phyloP scores from a whole-genome alignment of 495 filamentous ascomycete species.

The Penicillium turbatum region DNA sequence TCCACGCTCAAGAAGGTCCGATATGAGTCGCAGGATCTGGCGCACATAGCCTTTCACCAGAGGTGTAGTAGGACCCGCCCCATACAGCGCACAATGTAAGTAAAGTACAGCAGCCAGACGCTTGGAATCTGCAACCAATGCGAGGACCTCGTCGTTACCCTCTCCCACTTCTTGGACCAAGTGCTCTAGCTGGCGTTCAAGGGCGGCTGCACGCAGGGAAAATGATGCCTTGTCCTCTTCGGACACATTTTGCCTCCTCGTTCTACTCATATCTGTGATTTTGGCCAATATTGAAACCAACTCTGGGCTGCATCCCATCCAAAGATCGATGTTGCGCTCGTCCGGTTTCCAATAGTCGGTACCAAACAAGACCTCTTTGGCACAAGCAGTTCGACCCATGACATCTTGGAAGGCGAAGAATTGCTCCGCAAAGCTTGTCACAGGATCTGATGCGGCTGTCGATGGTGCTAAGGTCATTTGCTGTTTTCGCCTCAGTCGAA shows the following conservation, averaged over 20 bases:
- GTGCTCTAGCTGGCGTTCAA: conserved; percentile 28
- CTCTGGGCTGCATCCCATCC: conserved; percentile 47
- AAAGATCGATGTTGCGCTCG: conserved; percentile 35
- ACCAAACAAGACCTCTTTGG: conserved; percentile 37
- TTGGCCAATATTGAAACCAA: conserved; percentile 38
- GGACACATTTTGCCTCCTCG: conserved; percentile 26
- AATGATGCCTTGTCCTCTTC: conserved; percentile 23
- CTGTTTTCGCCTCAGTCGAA: conserved; percentile 34
- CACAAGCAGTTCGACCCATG: conserved; percentile 46
- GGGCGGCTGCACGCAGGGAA: conserved; percentile 27
- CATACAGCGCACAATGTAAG: conserved; percentile 39
- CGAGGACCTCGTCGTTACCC: conserved; percentile 28
- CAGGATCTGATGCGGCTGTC: conserved; percentile 19
- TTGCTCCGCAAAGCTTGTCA: conserved; percentile 37
- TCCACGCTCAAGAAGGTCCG: conserved; percentile 31
- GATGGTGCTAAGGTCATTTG: conserved; percentile 9
- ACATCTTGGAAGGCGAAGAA: conserved; percentile 49
- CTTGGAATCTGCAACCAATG: conserved; percentile 39
- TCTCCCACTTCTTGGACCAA: conserved; percentile 36
- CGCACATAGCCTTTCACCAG: conserved; percentile 36
- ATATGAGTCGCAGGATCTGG: conserved; percentile 32
- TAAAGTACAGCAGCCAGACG: conserved; percentile 41
- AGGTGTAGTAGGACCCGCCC: conserved; percentile 35
- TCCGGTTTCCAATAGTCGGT: conserved; percentile 41
- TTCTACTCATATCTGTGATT: conserved; percentile 42